Conservation (phyloP, 2,329 filamentous ascomycete genomes). For the Akanthomyces lecanii region DNA sequence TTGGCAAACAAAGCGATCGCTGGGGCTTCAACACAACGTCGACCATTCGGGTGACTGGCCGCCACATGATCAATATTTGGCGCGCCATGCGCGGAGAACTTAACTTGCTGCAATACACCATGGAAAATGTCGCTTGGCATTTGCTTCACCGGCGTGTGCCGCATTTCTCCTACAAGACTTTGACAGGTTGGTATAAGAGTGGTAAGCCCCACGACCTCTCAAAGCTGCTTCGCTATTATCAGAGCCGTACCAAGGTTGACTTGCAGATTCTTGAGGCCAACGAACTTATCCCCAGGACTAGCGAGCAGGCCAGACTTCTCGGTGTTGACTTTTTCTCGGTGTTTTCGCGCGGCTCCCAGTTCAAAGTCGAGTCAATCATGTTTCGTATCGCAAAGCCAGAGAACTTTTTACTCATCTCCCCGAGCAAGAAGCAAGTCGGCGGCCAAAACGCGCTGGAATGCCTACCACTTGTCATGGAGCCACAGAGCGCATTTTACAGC, state of each 20-base stretch:
- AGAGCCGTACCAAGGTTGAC: slow-evolving; percentile 71
- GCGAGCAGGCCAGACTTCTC: slow-evolving; percentile 87
- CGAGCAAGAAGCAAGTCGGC: slow-evolving; percentile 86
- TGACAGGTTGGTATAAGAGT: slow-evolving; percentile 79
- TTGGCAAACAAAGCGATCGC: slow-evolving; percentile 78
- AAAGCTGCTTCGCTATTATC: slow-evolving; percentile 75
- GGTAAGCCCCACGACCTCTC: slow-evolving; percentile 63
- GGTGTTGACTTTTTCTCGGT: slow-evolving; percentile 97
- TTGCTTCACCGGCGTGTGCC: slow-evolving; percentile 82
- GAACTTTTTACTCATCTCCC: slow-evolving; percentile 85
- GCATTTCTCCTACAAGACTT: slow-evolving; percentile 73
- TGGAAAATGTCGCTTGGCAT: slow-evolving; percentile 95
- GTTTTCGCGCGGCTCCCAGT: slow-evolving; percentile 90
- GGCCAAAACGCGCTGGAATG: slow-evolving; percentile 93
- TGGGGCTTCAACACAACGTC: slow-evolving; percentile 96
- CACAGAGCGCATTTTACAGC: slow-evolving; percentile 88
- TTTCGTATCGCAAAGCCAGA: slow-evolving; percentile 97
- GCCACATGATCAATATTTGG: slow-evolving; percentile 97
- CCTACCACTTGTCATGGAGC: slow-evolving; percentile 93
- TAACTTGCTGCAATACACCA: slow-evolving; percentile 86
- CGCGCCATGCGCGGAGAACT: slow-evolving; percentile 91
- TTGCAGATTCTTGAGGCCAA: slow-evolving; percentile 89
- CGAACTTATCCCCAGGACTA: slow-evolving; percentile 82
- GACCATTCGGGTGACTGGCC: slow-evolving; percentile 84
- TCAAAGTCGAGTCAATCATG: slow-evolving; percentile 98